Evolutionary conservation across 306 rosid genomes (phyloP).

Genomic region (Trichosanthes cucumerina): DNA sequence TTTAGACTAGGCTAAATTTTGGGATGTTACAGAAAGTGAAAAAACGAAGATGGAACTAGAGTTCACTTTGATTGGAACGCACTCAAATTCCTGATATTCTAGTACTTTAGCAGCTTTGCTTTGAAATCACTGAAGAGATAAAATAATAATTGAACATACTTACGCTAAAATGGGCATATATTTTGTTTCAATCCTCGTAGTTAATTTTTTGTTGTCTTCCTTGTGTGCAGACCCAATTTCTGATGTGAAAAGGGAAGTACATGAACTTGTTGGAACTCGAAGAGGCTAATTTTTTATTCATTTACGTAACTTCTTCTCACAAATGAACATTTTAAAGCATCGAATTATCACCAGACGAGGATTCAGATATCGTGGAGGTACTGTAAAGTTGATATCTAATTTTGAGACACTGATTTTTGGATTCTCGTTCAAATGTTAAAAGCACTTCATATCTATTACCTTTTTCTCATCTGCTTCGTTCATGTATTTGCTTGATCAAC

Average conservation of each 20-base stretch:
- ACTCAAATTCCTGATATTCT: background rate
- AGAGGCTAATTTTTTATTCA: background rate
- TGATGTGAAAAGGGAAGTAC: background rate
- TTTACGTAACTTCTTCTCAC: constrained; percentile 1
- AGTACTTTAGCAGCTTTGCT: background rate
- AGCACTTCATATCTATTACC: background rate
- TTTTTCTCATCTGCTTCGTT: background rate
- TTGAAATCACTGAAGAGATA: background rate
- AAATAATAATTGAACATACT: background rate
- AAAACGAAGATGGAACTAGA: background rate
- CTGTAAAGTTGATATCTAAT: background rate
- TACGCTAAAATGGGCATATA: background rate
- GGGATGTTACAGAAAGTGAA: too few relatives aligned
- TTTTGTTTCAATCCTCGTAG: background rate
- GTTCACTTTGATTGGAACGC: background rate
- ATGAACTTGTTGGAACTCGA: background rate
- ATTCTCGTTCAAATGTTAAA: background rate
- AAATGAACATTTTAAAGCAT: constrained; percentile 41
- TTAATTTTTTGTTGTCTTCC: background rate
- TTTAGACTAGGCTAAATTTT: too few relatives aligned
- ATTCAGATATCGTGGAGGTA: constrained; percentile 42
- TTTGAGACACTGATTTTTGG: background rate
- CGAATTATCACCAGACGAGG: constrained; percentile 12
- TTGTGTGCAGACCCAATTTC: background rate
- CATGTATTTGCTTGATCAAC: background rate